Evolutionary conservation across 2,329 filamentous ascomycete species (phyloP).

Genomic region (Cladophialophora bantiana): DNA sequence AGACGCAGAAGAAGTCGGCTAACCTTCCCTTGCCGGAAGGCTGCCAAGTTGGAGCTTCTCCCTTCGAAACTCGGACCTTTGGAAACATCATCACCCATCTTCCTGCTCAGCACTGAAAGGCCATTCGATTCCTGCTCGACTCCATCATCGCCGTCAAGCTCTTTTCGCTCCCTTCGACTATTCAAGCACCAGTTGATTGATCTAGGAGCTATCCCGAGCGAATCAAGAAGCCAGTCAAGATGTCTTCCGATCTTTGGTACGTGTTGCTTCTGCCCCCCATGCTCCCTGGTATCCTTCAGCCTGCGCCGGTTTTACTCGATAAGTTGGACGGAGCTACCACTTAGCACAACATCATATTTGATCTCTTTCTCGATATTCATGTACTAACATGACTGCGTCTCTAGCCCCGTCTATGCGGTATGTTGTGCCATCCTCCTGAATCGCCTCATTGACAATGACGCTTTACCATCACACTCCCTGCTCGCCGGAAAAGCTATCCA

Average conservation of each 20-base stretch:
- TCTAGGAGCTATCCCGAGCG: slow-evolving; percentile 7
- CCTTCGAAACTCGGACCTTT: slow-evolving; percentile 24
- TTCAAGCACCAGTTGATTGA: not conserved
- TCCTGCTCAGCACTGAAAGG: slow-evolving; percentile 18
- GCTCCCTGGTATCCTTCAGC: slow-evolving; percentile 46
- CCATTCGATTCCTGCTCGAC: slow-evolving; percentile 32
- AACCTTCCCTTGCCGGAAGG: slow-evolving; percentile 15
- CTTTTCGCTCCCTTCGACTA: slow-evolving; percentile 16
- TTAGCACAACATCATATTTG: not conserved
- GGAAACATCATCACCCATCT: slow-evolving; percentile 33
- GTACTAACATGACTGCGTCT: slow-evolving; percentile 54
- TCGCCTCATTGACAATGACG: slow-evolving; percentile 5
- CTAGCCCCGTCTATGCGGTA: slow-evolving; percentile 97
- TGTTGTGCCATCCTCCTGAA: slow-evolving; percentile 59
- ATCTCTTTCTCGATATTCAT: slow-evolving; percentile 18
- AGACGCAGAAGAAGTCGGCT: slow-evolving; percentile 7
- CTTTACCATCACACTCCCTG: slow-evolving; percentile 1
- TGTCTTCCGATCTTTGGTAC: slow-evolving; percentile 84
- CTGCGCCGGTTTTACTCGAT: slow-evolving; percentile 25
- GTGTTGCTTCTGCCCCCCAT: slow-evolving; percentile 52
- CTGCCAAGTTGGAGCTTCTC: slow-evolving; percentile 25
- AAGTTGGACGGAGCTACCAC: slow-evolving; percentile 19
- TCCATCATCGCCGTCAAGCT: slow-evolving; percentile 22
- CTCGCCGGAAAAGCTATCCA: not conserved
- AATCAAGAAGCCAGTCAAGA: slow-evolving; percentile 58